Evolutionary conservation across 139 green algal genomes (phyloP).

Genomic region (Micromonas pusilla): DNA sequence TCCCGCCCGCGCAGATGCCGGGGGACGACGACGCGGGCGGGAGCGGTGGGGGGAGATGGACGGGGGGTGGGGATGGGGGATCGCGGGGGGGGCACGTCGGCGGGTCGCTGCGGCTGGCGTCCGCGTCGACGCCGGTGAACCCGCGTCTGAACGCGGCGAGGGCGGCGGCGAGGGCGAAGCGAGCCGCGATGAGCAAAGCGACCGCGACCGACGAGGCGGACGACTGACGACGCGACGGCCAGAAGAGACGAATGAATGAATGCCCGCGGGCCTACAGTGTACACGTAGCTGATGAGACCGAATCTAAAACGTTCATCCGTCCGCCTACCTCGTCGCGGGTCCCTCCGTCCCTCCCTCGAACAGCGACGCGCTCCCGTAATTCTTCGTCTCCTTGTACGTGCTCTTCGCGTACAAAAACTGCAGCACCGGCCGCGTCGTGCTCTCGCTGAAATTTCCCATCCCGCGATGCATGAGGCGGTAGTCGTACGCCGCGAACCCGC

Average conservation of each 20-base stretch:
- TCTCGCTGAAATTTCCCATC: not conserved
- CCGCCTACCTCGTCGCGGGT: not conserved
- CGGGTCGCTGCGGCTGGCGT: not conserved
- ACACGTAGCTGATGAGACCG: not conserved
- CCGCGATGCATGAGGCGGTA: slow-evolving; percentile 26
- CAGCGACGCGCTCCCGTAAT: not conserved
- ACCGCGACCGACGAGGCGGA: not conserved
- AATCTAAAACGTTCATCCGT: not conserved
- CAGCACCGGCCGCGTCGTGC: slow-evolving; percentile 7
- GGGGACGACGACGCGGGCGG: no score
- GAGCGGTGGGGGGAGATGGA: no score
- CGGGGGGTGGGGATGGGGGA: no score
- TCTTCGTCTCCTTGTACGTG: slow-evolving; percentile 14
- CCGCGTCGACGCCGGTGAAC: slow-evolving; percentile 1
- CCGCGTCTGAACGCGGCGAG: not conserved
- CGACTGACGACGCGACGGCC: not conserved
- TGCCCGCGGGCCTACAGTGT: not conserved
- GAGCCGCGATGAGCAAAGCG: not conserved
- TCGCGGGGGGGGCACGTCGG: not conserved
- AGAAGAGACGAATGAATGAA: not conserved
- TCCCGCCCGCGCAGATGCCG: not conserved
- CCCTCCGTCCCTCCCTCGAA: not conserved
- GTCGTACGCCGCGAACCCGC: slow-evolving; percentile 14
- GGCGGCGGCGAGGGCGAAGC: not conserved
- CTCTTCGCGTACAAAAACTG: slow-evolving; percentile 20